A percentile compares a stretch with the other conserved stretches of the same genome.
Conservation (phyloP, 768 basidiomycete genomes). For the Boletus insuetus region DNA sequence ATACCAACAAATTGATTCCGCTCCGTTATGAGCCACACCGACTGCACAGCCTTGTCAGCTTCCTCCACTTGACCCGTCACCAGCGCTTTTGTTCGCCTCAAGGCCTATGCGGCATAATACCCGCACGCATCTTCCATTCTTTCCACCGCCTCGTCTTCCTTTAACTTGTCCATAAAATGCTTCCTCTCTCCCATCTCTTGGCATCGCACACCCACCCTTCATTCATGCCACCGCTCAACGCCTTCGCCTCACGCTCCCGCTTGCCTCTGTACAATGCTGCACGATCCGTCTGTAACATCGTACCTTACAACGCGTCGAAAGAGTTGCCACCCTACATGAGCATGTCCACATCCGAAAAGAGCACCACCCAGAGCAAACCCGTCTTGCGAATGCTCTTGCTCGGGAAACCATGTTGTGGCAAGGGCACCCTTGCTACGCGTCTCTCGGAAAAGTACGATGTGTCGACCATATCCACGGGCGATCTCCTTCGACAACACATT, state of each 20-base stretch:
- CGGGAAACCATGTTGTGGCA: conserved; percentile 67
- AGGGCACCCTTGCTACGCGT: conserved; percentile 75
- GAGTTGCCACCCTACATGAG: conserved; percentile 52
- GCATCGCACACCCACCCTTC: background rate
- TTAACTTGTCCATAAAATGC: background rate
- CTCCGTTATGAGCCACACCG: background rate
- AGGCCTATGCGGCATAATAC: conserved; percentile 20
- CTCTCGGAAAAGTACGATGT: conserved; percentile 76
- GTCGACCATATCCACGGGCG: conserved; percentile 74
- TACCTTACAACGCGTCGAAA: conserved; percentile 26
- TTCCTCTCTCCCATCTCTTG: background rate
- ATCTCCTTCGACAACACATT: conserved; percentile 82
- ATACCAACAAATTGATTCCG: too few relatives aligned
- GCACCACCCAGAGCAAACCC: conserved; percentile 27
- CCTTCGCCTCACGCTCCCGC: background rate
- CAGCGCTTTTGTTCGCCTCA: conserved; percentile 21
- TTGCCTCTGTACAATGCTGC: background rate
- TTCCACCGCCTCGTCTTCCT: background rate
- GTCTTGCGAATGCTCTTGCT: conserved; percentile 49
- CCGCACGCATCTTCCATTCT: background rate
- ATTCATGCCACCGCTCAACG: conserved; percentile 4
- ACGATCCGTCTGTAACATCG: conserved; percentile 21
- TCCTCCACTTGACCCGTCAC: background rate
- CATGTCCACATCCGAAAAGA: conserved; percentile 19
- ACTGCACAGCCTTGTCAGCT: conserved; percentile 11